These are phyloP conservation scores for Erodium trifolium DNA, from an alignment of 441 rosid species.

Conservation along the genomic window DNA sequence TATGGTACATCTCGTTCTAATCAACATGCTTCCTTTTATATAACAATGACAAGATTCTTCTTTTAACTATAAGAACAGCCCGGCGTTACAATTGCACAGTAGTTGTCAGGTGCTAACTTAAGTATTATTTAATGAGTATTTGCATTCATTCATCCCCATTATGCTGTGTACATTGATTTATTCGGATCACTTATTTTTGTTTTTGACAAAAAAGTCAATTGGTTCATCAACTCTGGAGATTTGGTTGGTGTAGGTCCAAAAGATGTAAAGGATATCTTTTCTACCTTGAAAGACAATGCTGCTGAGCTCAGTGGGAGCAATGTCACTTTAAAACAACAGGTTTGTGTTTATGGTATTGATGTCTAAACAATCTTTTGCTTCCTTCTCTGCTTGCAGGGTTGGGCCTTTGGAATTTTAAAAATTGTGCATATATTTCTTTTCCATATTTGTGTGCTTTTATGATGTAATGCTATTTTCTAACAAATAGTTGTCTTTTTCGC, in stretches of 20 bases:
- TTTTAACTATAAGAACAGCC: background rate
- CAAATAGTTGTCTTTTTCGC: constrained; percentile 14
- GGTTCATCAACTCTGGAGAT: background rate
- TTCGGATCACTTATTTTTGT: background rate
- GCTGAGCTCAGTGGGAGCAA: constrained; percentile 45
- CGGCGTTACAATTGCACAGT: background rate
- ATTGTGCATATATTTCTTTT: background rate
- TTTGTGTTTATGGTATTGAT: constrained; percentile 24
- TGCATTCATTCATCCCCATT: background rate
- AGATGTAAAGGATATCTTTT: constrained; percentile 68
- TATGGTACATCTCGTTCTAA: background rate
- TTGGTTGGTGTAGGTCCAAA: constrained; percentile 52
- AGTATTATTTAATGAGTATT: background rate
- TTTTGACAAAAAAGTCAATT: background rate
- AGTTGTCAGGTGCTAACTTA: background rate
- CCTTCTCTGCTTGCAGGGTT: constrained; percentile 8
- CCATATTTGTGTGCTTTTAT: constrained; percentile 3
- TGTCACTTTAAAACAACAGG: constrained; percentile 68
- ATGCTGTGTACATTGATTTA: background rate
- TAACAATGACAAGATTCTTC: background rate
- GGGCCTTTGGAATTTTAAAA: background rate
- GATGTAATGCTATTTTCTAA: constrained; percentile 7
- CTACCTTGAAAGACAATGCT: constrained; percentile 62
- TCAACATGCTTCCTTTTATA: background rate
- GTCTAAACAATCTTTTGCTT: constrained; percentile 15